phyloP scores from a whole-genome alignment of 169 alveolate species.

The Eimeria maxima region DNA sequence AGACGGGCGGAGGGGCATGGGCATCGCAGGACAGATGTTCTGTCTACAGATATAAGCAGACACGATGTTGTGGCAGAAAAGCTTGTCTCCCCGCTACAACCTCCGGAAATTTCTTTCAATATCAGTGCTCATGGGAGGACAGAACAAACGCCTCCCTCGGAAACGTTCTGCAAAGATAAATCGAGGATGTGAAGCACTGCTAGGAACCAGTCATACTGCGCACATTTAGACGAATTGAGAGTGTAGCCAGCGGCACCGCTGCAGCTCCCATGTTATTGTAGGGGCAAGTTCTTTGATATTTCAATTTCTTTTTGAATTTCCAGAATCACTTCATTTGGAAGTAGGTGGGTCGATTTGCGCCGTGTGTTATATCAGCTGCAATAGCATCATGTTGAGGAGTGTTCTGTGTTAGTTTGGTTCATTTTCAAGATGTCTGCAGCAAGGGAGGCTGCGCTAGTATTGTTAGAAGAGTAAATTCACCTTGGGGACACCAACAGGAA shows the following conservation, averaged over 20 bases:
- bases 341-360: not conserved
- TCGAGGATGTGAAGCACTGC: not conserved
- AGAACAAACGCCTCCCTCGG: not conserved
- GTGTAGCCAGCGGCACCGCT: not conserved
- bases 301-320: not conserved
- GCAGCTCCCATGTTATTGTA: not conserved
- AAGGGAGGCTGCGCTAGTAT: not conserved
- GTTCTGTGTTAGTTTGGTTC: not conserved
- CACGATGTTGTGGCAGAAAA: not conserved
- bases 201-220: not conserved
- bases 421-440: not conserved
- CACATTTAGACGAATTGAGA: not conserved
- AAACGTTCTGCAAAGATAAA: not conserved
- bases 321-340: not conserved
- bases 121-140: not conserved
- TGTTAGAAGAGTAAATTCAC: not conserved
- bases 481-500: not conserved
- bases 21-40: not conserved
- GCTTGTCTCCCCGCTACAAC: not conserved
- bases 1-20: not conserved
- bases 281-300: not conserved
- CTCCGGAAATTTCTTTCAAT: not conserved
- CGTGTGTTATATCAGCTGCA: not conserved
- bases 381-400: not conserved
- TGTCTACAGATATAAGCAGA: not conserved